Percentiles rank a stretch among this genome's conserved stretches.
These are phyloP conservation scores for Ascosphaera acerosa DNA, from an alignment of 2,329 filamentous ascomycete species.

Conservation along the genomic window DNA sequence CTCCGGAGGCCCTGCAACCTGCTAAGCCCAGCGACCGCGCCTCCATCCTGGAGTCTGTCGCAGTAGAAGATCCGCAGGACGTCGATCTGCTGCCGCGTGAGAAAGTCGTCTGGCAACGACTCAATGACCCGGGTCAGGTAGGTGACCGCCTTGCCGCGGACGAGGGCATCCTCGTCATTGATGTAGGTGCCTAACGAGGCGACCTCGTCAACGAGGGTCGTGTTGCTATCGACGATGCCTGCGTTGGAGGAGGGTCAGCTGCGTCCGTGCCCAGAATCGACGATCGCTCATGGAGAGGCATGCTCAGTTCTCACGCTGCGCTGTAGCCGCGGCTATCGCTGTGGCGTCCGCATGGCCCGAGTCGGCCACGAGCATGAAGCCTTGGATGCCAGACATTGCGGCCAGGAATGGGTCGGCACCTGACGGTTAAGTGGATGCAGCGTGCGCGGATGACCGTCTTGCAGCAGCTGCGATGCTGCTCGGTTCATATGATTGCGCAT, in stretches of 20 bases:
- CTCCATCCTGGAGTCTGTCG: constrained; percentile 36
- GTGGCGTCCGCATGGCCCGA: constrained; percentile 21
- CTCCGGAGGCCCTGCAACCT: constrained; percentile 33
- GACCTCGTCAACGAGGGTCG: constrained; percentile 35
- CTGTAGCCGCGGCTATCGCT: constrained; percentile 19
- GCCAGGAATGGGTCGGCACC: too few relatives aligned
- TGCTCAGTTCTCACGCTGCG: constrained; percentile 15
- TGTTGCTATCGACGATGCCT: constrained; percentile 34
- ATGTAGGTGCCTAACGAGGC: constrained; percentile 40
- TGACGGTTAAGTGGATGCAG: too few relatives aligned
- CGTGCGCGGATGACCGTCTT: too few relatives aligned
- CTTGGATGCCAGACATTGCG: constrained; percentile 25
- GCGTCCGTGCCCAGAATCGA: background rate
- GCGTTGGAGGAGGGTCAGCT: constrained; percentile 6
- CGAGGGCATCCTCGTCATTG: constrained; percentile 35
- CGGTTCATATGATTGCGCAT: too few relatives aligned
- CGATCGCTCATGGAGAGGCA: constrained; percentile 3
- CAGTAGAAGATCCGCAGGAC: constrained; percentile 39
- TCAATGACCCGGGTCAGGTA: constrained; percentile 21
- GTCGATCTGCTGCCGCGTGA: constrained; percentile 34
- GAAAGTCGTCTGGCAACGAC: constrained; percentile 26
- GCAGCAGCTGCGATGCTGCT: too few relatives aligned
- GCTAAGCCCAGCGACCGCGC: constrained; percentile 31
- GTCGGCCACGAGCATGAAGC: constrained; percentile 23
- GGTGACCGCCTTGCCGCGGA: constrained; percentile 31